These are phyloP conservation scores for Aspergillus oerlinghausenensis DNA, from an alignment of 2,329 filamentous ascomycete species.

Conservation along the genomic window DNA sequence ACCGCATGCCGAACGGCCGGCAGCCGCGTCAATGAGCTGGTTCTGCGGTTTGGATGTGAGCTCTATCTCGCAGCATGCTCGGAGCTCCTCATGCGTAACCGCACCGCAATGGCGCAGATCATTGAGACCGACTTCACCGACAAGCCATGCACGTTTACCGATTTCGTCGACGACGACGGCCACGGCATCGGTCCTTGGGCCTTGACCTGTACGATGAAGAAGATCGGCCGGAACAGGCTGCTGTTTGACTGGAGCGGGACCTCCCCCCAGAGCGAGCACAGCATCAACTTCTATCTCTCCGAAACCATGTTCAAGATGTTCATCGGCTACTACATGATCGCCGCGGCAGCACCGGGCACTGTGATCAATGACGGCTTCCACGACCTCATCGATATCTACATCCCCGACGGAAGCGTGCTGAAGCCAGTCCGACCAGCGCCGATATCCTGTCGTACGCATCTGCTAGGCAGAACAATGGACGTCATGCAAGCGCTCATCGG, in stretches of 20 bases:
- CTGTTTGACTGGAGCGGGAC: slow-evolving; percentile 49
- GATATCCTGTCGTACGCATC: slow-evolving; percentile 45
- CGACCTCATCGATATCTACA: slow-evolving; percentile 45
- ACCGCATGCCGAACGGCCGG: slow-evolving; percentile 45
- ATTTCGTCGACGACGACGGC: slow-evolving; percentile 49
- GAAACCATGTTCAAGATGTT: slow-evolving; percentile 52
- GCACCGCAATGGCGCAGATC: slow-evolving; percentile 42
- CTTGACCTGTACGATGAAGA: slow-evolving; percentile 46
- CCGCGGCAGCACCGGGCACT: slow-evolving; percentile 45
- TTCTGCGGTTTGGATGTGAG: slow-evolving; percentile 41
- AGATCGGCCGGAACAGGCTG: slow-evolving; percentile 37
- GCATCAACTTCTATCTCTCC: slow-evolving; percentile 48
- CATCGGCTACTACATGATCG: slow-evolving; percentile 45
- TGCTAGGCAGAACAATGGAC: slow-evolving; percentile 47
- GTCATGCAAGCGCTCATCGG: slow-evolving; percentile 49
- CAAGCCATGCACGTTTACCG: slow-evolving; percentile 43
- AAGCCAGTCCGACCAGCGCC: slow-evolving; percentile 46
- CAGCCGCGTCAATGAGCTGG: slow-evolving; percentile 43
- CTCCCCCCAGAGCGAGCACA: slow-evolving; percentile 43
- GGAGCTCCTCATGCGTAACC: slow-evolving; percentile 43
- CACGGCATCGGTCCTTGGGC: slow-evolving; percentile 45
- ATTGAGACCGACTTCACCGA: slow-evolving; percentile 44
- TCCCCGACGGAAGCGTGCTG: slow-evolving; percentile 44
- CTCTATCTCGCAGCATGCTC: slow-evolving; percentile 45
- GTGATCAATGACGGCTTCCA: slow-evolving; percentile 51